Conservation (phyloP, 805 yeast species). For the Zygosaccharomyces bailii region DNA sequence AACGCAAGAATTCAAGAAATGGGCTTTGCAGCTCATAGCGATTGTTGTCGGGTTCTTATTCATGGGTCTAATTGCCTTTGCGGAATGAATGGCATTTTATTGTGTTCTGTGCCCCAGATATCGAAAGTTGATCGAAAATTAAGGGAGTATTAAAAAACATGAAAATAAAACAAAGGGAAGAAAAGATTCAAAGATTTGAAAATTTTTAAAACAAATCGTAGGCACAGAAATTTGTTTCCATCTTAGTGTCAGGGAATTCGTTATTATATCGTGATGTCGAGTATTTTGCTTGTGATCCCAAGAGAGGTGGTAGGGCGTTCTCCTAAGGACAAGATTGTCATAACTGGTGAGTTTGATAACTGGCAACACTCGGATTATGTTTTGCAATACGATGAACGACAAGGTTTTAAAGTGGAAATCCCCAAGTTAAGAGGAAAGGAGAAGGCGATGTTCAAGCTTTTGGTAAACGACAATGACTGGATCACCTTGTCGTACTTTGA, state of each 20-base stretch:
- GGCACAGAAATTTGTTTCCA: background rate
- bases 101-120: background rate
- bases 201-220: background rate
- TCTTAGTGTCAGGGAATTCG: background rate
- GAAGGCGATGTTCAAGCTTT: constrained; percentile 22
- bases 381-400: constrained; percentile 15
- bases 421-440: constrained; percentile 17
- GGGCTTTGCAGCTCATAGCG: constrained; percentile 46
- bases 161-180: constrained; percentile 8
- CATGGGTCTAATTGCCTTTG: constrained; percentile 44
- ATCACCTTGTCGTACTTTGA: constrained; percentile 26
- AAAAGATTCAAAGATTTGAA: constrained; percentile 1
- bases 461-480: constrained; percentile 29
- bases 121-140: background rate
- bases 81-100: constrained; percentile 5
- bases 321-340: constrained; percentile 21
- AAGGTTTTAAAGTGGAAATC: constrained; percentile 19
- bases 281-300: constrained; percentile 16
- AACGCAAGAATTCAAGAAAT: constrained; percentile 39
- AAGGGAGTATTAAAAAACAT: constrained; percentile 4
- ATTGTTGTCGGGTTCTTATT: constrained; percentile 52
- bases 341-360: constrained; percentile 33
- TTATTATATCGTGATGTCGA: constrained; percentile 10
- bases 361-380: constrained; percentile 26
- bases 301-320: constrained; percentile 16